Evolutionary conservation across 345 rosid species (phyloP), one percentile per base, ranked within the genome.

Genomic region (Abelmoschus esculentus): DNA sequence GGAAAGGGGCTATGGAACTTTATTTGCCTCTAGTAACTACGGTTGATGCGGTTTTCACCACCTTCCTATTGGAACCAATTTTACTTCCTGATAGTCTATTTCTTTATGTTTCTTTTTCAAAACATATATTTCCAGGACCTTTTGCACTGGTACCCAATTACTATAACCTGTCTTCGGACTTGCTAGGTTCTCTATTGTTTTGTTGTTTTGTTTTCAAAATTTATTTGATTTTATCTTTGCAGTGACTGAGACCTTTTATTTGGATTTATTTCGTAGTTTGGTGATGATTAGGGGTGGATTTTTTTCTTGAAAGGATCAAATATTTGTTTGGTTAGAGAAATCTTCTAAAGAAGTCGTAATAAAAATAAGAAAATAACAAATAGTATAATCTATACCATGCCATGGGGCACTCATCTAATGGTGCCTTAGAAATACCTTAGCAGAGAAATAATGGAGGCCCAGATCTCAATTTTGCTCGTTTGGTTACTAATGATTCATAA

Each of bases 321-420:
- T 61, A 3, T 61, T 61, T 36, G 28, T 42, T 9, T 42, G 12
- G 47, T 61, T 34, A n/a, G 47, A n/a, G 66, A 34, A 34, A 17
- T 61, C 28, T 61, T 61, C 26, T 17, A 32, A 1, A n/a, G 17
- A 15, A 14, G 42, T 31, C 42, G 14, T 4, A 2, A 60, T 3
- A 31, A 22, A 61, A 36, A 36, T 61, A 19, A 36, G 66, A 38
- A 61, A 61, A 61, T 61, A n/a, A 61, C 8, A 61, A n/a, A 61
- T 1, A 17, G 66, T 17, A 17, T 36, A 18, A 10, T n/a, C 15
- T 47, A 56, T 14, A 10, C n/a, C 47, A 13, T 10, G 34, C 18
- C 2, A 31, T 40, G 10, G 49, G 31, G 13, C 1, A 32, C 31
- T 18, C 28, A 28, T 69, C n/a, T 55, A 7, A 2, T 19, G 6